Evolutionary conservation across 495 filamentous ascomycete species (phyloP), one percentile per base, ranked within the genome.

Genomic region (Penicillium tannophilum): DNA sequence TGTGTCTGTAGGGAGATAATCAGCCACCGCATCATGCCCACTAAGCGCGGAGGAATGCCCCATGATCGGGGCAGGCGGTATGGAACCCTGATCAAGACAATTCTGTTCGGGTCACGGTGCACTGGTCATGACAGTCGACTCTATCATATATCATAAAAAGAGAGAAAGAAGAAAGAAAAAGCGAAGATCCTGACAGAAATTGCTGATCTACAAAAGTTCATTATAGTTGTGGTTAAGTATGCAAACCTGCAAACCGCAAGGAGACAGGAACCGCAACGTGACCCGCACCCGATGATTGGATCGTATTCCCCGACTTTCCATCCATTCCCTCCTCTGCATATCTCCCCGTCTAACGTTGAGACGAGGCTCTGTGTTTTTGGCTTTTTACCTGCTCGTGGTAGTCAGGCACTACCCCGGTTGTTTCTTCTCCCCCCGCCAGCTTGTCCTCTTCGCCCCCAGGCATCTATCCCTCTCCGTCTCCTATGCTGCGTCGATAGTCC

Each of bases 251-350:
- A 41, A 41, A 52, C 31, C 30, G 17, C 7, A 35, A 39, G 49
- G 49, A 56, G 28, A 54, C 56, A 47, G 48, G 45, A 59, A 49
- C 33, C 56, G 59, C 60, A 68, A 70, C 67, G 67, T 68, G 67
- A 70, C 66, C 65, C 54, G 65, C 59, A 50, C 35, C 54, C 58
- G 56, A 30, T 70, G 67, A 70, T 70, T 70, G 67, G 67, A 62
- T 63, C 59, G 35, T 54, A 30, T 50, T 67, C 62, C 60, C 62
- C 53, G 39, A 62, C 60, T 58, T 61, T 52, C 55, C 66, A 56
- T 46, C 45, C 52, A 57, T 50, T 44, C 55, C 26, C 54, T 47
- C 52, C 59, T 59, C 26, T 45, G 52, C 49, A 30, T 62, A 33
- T 45, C 54, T 55, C 45, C 30, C 28, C 43, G 43, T 46, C 43